A percentile compares a stretch with the other conserved stretches of the same genome.
Conservation (phyloP, 2,329 filamentous ascomycete species). For the Aspergillus piperis region DNA sequence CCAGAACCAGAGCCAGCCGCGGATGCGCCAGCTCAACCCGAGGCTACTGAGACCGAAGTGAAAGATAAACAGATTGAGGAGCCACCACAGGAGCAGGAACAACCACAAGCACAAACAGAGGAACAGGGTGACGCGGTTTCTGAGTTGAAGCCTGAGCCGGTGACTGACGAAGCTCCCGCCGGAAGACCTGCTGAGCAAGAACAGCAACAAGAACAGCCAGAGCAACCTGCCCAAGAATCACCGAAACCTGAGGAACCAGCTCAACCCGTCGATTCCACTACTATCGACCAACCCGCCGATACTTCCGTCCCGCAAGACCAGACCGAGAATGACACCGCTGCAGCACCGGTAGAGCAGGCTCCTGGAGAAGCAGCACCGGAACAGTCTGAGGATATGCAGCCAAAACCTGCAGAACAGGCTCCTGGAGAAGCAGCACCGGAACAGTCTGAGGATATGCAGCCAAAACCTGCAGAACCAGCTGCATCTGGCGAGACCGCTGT, state of each 20-base stretch:
- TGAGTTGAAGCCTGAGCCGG: constrained; percentile 14
- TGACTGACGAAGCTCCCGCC: constrained; percentile 11
- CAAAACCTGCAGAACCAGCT: constrained; percentile 24
- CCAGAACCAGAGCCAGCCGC: constrained; percentile 13
- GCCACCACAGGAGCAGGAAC: constrained; percentile 12
- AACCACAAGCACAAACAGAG: constrained; percentile 8
- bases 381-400: constrained; percentile 15
- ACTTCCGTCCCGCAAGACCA: background rate
- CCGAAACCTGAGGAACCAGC: background rate
- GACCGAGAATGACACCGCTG: constrained; percentile 18
- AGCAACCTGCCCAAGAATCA: constrained; percentile 7
- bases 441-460: constrained; percentile 15
- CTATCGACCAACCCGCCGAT: background rate
- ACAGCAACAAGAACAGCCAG: constrained; percentile 4
- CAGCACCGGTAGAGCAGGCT: constrained; percentile 28
- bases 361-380: constrained; percentile 14
- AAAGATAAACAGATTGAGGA: constrained; percentile 11
- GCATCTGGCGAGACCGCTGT: constrained; percentile 18
- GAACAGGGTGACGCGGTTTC: constrained; percentile 9
- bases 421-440: constrained; percentile 14
- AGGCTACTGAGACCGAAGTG: constrained; percentile 16
- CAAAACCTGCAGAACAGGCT: constrained; percentile 28
- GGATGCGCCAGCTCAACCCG: constrained; percentile 14
- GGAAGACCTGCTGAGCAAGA: constrained; percentile 2
- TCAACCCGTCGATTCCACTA: background rate